A percentile compares a stretch with the other conserved stretches of the same genome.
phyloP scores from a whole-genome alignment of 345 rosid genomes.

The Gossypium sturtianum region DNA sequence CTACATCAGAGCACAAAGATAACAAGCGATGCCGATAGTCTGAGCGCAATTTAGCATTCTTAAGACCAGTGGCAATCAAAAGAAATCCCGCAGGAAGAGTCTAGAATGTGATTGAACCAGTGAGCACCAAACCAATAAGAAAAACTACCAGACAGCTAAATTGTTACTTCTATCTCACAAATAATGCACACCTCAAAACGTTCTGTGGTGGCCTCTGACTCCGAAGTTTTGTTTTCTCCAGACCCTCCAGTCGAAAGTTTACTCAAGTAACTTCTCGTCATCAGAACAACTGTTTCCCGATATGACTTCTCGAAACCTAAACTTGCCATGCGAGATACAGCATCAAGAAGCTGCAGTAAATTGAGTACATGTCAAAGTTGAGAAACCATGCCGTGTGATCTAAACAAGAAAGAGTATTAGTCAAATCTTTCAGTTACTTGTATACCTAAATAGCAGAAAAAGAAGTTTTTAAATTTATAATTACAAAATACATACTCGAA shows the following conservation, averaged over 20 bases:
- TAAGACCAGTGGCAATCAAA: conserved; percentile 79
- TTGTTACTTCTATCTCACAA: conserved; percentile 9
- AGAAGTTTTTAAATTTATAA: conserved; percentile 10
- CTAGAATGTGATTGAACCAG: conserved; percentile 59
- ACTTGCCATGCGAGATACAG: conserved; percentile 92
- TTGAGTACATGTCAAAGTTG: conserved; percentile 17
- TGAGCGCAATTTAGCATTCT: conserved; percentile 61
- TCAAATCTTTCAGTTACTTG: conserved; percentile 13
- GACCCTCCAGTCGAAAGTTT: conserved; percentile 75
- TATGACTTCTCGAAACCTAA: conserved; percentile 98
- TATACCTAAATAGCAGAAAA: conserved; percentile 4
- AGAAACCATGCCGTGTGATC: conserved; percentile 23
- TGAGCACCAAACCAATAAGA: conserved; percentile 39
- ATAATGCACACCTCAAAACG: conserved; percentile 71
- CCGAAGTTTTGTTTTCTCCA: conserved; percentile 81
- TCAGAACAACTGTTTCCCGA: conserved; percentile 91
- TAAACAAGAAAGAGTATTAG: conserved; percentile 16
- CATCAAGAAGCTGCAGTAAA: conserved; percentile 88
- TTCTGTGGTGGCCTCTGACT: conserved; percentile 82
- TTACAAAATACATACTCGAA: conserved; percentile 55
- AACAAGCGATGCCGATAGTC: conserved; percentile 92
- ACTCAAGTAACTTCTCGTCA: conserved; percentile 91
- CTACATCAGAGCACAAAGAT: conserved; percentile 96
- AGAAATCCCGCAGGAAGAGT: conserved; percentile 99
- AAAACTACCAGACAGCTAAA: conserved; percentile 17